Evolutionary conservation across 352 stramenopile species (phyloP).

Genomic region (Elongisporangium anandrum): DNA sequence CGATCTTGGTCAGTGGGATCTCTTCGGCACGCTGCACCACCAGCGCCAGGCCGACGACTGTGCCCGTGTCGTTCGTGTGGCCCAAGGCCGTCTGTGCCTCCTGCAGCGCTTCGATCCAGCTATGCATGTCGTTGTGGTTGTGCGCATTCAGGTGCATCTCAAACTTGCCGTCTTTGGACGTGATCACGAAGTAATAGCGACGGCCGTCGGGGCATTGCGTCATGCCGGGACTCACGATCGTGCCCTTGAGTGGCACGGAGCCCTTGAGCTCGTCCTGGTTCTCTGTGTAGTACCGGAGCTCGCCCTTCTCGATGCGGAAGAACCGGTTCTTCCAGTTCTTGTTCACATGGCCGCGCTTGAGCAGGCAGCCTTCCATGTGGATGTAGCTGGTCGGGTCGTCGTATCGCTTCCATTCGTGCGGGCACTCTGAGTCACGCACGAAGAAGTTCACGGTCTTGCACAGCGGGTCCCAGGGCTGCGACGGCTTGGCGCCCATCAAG

Average conservation of each 20-base stretch:
- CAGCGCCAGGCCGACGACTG: conserved; percentile 54
- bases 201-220: conserved; percentile 74
- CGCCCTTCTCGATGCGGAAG: conserved; percentile 79
- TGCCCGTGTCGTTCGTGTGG: conserved; percentile 42
- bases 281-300: conserved; percentile 82
- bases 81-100: conserved; percentile 64
- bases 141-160: conserved; percentile 84
- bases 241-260: conserved; percentile 66
- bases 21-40: conserved; percentile 78
- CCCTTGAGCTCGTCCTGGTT: conserved; percentile 73
- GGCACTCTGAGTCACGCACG: conserved; percentile 57
- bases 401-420: conserved; percentile 84
- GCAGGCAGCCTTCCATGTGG: conserved; percentile 80
- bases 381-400: conserved; percentile 84
- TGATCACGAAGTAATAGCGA: conserved; percentile 85
- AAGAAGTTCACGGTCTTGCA: conserved; percentile 83
- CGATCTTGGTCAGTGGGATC: conserved; percentile 63
- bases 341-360: conserved; percentile 81
- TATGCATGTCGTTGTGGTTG: conserved; percentile 80
- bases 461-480: conserved; percentile 70
- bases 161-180: conserved; percentile 73
- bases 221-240: conserved; percentile 81
- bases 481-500: conserved; percentile 56
- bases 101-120: conserved; percentile 83
- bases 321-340: conserved; percentile 90